Evolutionary conservation across 2,329 filamentous ascomycete genomes (phyloP).

Genomic region (Neofusicoccum sp.): DNA sequence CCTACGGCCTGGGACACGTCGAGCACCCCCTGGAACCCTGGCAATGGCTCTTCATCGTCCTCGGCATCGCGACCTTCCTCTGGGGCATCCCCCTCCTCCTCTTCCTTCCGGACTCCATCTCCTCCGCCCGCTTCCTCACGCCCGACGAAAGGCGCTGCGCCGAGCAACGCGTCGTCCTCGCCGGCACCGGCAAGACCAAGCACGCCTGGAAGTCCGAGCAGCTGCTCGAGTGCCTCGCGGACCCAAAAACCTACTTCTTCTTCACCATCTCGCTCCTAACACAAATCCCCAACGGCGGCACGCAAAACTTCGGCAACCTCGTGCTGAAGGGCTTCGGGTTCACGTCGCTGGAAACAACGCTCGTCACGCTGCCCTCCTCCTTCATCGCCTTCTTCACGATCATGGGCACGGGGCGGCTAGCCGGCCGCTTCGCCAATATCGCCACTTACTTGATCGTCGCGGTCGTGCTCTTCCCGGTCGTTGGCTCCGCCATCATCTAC

Average conservation of each 20-base stretch:
- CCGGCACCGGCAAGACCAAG: slow-evolving; percentile 59
- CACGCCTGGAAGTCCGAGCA: slow-evolving; percentile 74
- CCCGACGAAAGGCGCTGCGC: slow-evolving; percentile 25
- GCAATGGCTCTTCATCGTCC: slow-evolving; percentile 47
- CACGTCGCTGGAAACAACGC: slow-evolving; percentile 12
- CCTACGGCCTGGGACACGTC: slow-evolving; percentile 17
- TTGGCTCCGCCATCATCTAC: slow-evolving; percentile 16
- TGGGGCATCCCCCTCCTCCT: slow-evolving; percentile 43
- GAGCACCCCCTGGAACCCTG: slow-evolving; percentile 39
- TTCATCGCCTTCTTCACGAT: slow-evolving; percentile 23
- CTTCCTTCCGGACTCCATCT: slow-evolving; percentile 44
- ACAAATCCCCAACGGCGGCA: slow-evolving; percentile 20
- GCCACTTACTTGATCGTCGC: slow-evolving; percentile 8
- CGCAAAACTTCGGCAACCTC: slow-evolving; percentile 21
- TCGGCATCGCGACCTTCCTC: slow-evolving; percentile 44
- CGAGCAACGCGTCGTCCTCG: slow-evolving; percentile 24
- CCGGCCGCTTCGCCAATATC: not conserved
- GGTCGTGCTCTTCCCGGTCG: slow-evolving; percentile 4
- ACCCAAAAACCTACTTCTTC: slow-evolving; percentile 26
- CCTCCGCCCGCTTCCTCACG: slow-evolving; percentile 17
- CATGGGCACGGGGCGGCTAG: slow-evolving; percentile 1
- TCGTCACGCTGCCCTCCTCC: slow-evolving; percentile 23
- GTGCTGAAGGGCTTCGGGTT: slow-evolving; percentile 22
- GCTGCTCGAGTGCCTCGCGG: slow-evolving; percentile 25
- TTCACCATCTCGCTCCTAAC: slow-evolving; percentile 13